Evolutionary conservation across 495 filamentous ascomycete species (phyloP), one percentile per base, ranked within the genome.

Genomic region (Xylaria castorea): DNA sequence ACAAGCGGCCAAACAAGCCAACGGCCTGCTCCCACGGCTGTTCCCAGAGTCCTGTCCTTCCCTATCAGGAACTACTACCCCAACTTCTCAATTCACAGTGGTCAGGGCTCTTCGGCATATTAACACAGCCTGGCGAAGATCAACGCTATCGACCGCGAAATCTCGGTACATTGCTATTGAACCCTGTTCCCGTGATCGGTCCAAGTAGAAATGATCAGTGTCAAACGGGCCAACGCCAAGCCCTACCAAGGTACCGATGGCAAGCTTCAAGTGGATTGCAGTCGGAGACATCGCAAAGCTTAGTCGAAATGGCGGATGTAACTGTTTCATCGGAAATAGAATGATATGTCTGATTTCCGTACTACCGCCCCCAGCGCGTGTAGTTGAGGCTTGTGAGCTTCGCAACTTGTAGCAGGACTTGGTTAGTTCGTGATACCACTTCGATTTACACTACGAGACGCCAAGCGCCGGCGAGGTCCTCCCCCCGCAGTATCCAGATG

Each of bases 271-370:
- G 30, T 58, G 55, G 27, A 58, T 30, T 40, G 6, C 22, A 40
- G 46, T 22, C 46, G 48, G 27, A 25, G 65, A 57, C 51, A 42
- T 60, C 5, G 53, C 66, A 46, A 69, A 48, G 51, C 66, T 58
- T 69, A 27, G 53, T 70, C 34, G 11, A 62, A 27, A 27, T 42
- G 57, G 27, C 38, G 55, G 30, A 46, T 70, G 40, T 55, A 46
- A 60, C 67, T 62, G 67, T 70, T 70, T 70, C 67, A 70, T 70
- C 67, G 27, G 55, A 70, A 50, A 61, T 60, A 70, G 40, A 57
- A 70, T 50, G 40, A 44, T 22, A 68, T 22, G 42, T 48, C 38
- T 69, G 51, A 40, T 40, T 51, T 30, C n/a, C 46, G 11, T 48
- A 51, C 18, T 32, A 40, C 48, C 14, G 32, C 66, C 66, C 44